Conservation (phyloP, 202 grass and related monocot species). For the Cymbopogon flexuosus region DNA sequence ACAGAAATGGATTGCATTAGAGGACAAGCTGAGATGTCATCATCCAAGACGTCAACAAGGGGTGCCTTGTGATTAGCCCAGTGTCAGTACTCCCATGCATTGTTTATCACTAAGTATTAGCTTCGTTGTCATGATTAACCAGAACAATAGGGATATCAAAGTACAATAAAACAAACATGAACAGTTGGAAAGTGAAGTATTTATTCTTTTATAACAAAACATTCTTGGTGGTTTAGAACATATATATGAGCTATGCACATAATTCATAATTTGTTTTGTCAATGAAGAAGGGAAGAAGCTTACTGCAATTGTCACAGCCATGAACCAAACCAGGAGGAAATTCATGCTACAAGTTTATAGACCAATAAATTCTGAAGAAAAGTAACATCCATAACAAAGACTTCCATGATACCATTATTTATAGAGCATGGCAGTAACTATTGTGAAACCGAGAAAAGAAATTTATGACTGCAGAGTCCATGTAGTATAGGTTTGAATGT, state of each 20-base stretch:
- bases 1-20: background rate
- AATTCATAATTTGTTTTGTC: background rate
- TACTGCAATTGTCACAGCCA: background rate
- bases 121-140: background rate
- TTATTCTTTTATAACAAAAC: constrained; percentile 21
- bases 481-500: background rate
- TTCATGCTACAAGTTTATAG: background rate
- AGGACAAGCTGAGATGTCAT: constrained; percentile 21
- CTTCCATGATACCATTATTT: background rate
- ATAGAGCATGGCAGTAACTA: background rate
- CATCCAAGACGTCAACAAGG: background rate
- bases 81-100: constrained; percentile 7
- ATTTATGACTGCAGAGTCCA: background rate
- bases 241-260: background rate
- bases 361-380: background rate
- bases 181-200: constrained; percentile 11
- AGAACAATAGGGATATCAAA: constrained; percentile 15
- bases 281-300: background rate
- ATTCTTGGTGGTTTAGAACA: background rate
- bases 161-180: background rate
- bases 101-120: constrained; percentile 15
- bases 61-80: constrained; percentile 11
- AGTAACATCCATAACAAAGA: background rate
- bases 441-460: background rate
- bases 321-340: background rate